Conservation (phyloP, 495 filamentous ascomycete species). For the Aspergillus biplanus region DNA sequence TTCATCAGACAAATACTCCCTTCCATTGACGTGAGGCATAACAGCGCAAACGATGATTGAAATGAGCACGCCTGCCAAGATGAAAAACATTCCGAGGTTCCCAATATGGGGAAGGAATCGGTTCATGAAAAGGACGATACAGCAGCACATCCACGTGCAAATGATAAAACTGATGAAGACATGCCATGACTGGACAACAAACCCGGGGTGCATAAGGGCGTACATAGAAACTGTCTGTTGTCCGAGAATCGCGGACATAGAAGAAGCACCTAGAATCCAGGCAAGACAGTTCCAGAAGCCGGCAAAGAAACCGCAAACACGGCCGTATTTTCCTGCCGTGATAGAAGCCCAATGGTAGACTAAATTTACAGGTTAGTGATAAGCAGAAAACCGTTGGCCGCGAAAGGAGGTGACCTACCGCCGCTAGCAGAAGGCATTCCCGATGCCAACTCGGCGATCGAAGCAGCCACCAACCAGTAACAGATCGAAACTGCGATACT, state of each 20-base stretch:
- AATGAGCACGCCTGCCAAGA: conserved; percentile 68
- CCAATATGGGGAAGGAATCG: conserved; percentile 66
- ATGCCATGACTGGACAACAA: conserved; percentile 68
- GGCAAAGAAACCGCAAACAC: conserved; percentile 73
- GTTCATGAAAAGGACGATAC: conserved; percentile 71
- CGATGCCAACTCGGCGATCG: conserved; percentile 60
- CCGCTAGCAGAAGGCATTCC: conserved; percentile 79
- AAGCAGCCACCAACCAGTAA: conserved; percentile 30
- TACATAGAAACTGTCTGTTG: conserved; percentile 75
- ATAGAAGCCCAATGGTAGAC: conserved; percentile 86
- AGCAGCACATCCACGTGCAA: conserved; percentile 67
- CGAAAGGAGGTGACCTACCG: conserved; percentile 30
- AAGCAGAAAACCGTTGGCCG: background rate
- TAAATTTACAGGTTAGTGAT: background rate
- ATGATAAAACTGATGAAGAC: conserved; percentile 72
- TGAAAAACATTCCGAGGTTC: conserved; percentile 68
- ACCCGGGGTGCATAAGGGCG: conserved; percentile 67
- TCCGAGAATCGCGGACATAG: conserved; percentile 67
- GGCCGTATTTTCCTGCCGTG: conserved; percentile 71
- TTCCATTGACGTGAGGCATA: conserved; percentile 62
- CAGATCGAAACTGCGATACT: conserved; percentile 25
- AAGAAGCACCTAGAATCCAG: conserved; percentile 68
- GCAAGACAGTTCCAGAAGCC: conserved; percentile 82
- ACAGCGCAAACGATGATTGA: conserved; percentile 75
- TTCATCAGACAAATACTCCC: conserved; percentile 54